Base-by-base conservation (phyloP, 1,284 basidiomycete species). In the Ceratobasidium sp. region DNA sequence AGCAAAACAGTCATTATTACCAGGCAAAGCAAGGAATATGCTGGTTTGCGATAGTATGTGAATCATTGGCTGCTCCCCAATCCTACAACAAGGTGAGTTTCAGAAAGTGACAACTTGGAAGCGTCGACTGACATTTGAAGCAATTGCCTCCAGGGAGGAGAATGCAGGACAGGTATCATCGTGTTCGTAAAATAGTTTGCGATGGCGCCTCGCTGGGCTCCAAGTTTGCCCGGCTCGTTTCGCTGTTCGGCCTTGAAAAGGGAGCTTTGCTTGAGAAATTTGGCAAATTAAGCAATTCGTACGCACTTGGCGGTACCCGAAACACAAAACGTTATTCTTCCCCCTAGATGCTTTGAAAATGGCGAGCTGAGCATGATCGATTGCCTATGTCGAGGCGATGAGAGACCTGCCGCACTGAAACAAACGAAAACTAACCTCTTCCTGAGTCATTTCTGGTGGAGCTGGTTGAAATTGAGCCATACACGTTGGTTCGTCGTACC, bases 1-100 rank as follows among this genome's bases (percentile, higher is more conserved):
- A 71, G 89, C 90, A 15, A 90, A 83, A 75, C 91, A 94, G n/a
- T 85, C 86, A 73, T 93, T 93, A 0, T 89, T 86, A 6, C 62
- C 50, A 1, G 49, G 62, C 25, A 96, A 76, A 1, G 87, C 80
- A 13, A 88, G 75, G 75, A 94, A 96, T 27, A 94, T 74, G 15
- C 85, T 88, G 0, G 90, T 89, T 67, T 87, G 82, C 0, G 86
- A 84, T 15, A 96, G 82, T 6, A 96, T 81, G 76, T 93, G 88
- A 15, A 89, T 77, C 82, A 95, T 87, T 0, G 84, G 82, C 72
- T 87, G 85, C 31, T 85, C 83, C 0, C 93, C 93, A 10, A 91
- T 83, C 71, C 91, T 93, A 34, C 17, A n/a, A 52, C 52, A 65
- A 56, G 32, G 54, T 52, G 47, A 13, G 35, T 54, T 43, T 3